These are phyloP conservation scores for Aphanomyces euteiches DNA, from an alignment of 352 stramenopile species.

Conservation along the genomic window DNA sequence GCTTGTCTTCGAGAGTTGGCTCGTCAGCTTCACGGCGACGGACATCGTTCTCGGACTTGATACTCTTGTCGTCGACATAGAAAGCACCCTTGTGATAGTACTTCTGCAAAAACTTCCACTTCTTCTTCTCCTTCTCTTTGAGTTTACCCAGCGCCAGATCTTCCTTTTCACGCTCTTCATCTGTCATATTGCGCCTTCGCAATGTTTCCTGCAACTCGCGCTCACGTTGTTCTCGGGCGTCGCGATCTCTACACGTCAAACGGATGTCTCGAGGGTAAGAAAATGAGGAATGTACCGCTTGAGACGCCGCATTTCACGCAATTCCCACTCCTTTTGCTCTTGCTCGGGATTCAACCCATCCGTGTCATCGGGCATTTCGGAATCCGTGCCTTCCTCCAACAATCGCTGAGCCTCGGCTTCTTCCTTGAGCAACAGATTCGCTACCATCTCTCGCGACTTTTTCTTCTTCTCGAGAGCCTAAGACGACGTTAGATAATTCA, in stretches of 20 bases:
- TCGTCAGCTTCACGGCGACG: slow-evolving; percentile 86
- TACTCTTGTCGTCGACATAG: slow-evolving; percentile 94
- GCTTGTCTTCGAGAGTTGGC: slow-evolving; percentile 90
- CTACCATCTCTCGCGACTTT: slow-evolving; percentile 70
- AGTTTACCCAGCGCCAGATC: slow-evolving; percentile 76
- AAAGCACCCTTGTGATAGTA: slow-evolving; percentile 99
- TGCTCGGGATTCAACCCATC: slow-evolving; percentile 84
- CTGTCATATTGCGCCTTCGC: slow-evolving; percentile 90
- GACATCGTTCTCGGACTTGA: slow-evolving; percentile 86
- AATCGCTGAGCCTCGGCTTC: slow-evolving; percentile 44
- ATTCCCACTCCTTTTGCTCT: slow-evolving; percentile 91
- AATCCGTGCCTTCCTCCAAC: slow-evolving; percentile 53
- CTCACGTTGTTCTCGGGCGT: slow-evolving; percentile 68
- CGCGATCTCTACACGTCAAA: slow-evolving; percentile 55
- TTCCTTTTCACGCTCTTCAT: slow-evolving; percentile 92
- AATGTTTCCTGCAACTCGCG: slow-evolving; percentile 86
- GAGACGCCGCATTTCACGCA: slow-evolving; percentile 91
- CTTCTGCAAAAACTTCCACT: slow-evolving; percentile 95
- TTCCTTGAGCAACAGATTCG: slow-evolving; percentile 67
- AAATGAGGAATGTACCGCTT: slow-evolving; percentile 54
- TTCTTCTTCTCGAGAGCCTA: slow-evolving; percentile 53
- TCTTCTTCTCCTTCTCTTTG: slow-evolving; percentile 79
- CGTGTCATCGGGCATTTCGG: slow-evolving; percentile 87
- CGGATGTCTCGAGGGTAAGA: slow-evolving; percentile 14
- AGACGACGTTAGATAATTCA: too few relatives aligned